A percentile compares a stretch with the other conserved stretches of the same genome.
phyloP scores from a whole-genome alignment of 1,139 yeast species.

The Candida pseudoviswanathii region DNA sequence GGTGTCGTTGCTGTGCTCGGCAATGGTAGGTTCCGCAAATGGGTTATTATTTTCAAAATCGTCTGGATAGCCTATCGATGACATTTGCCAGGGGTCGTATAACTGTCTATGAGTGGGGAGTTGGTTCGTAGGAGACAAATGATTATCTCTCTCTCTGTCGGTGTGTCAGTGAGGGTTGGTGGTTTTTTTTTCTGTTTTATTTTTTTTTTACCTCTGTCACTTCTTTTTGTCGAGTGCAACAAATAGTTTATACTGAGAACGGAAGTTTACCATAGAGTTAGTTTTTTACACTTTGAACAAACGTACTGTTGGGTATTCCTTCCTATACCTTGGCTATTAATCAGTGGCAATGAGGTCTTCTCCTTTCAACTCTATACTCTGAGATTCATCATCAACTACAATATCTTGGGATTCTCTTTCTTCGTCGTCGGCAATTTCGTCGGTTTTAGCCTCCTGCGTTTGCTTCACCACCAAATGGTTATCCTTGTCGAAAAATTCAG shows the following conservation, averaged over 20 bases:
- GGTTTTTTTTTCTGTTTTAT: neutral
- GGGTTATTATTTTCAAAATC: constrained; percentile 70
- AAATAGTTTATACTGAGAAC: too few species aligned
- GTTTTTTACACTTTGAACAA: too few species aligned
- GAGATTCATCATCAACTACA: neutral
- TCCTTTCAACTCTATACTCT: neutral
- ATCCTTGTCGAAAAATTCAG: constrained; percentile 21
- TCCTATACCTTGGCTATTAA: neutral
- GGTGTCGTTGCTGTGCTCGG: neutral
- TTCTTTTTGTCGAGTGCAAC: neutral
- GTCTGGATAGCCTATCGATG: constrained; percentile 63
- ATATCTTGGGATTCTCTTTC: neutral
- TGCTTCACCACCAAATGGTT: constrained; percentile 16
- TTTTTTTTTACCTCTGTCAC: too few species aligned
- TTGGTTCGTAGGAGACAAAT: neutral
- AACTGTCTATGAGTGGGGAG: neutral
- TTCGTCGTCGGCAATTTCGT: constrained; percentile 1
- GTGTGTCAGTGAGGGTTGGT: neutral
- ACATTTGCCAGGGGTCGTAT: constrained; percentile 29
- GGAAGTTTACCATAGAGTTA: too few species aligned
- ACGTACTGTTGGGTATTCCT: too few species aligned
- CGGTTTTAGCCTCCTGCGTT: constrained; percentile 6
- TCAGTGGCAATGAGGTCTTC: neutral
- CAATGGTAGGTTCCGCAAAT: constrained; percentile 40
- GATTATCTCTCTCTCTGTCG: neutral